A percentile compares a stretch with the other conserved stretches of the same genome.
phyloP scores from a whole-genome alignment of 129 eudicot genomes.

The Cynara cardunculus region DNA sequence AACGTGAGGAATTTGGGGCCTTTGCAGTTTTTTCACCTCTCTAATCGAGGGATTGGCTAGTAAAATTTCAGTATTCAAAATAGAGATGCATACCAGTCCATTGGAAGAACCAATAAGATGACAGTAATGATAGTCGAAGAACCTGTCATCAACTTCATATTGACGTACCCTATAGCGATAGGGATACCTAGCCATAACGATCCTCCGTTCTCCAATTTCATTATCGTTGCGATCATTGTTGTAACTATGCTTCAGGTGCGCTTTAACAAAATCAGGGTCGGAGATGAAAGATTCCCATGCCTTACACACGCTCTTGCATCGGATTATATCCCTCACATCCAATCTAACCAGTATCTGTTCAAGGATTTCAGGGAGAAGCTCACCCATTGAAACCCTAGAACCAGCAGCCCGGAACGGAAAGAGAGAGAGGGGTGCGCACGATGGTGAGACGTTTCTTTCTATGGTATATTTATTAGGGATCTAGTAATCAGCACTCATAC shows the following conservation, averaged over 20 bases:
- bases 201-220: background rate
- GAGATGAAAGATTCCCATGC: constrained; percentile 15
- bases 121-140: background rate
- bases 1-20: background rate
- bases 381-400: constrained; percentile 18
- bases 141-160: background rate
- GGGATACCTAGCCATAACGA: background rate
- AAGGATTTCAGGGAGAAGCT: background rate
- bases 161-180: background rate
- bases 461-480: constrained; percentile 1
- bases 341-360: constrained; percentile 18
- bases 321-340: constrained; percentile 19
- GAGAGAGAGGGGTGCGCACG: background rate
- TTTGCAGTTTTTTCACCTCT: constrained; percentile 8
- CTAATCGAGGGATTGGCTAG: constrained; percentile 20
- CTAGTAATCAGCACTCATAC: background rate
- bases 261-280: background rate
- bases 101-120: constrained; percentile 21
- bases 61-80: background rate
- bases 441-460: background rate
- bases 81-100: constrained; percentile 12
- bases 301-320: constrained; percentile 24
- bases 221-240: background rate
- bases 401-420: background rate
- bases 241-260: constrained; percentile 11